Base-by-base conservation (phyloP, 1,139 yeast species). In the Barnettozyma hawaiiensis region DNA sequence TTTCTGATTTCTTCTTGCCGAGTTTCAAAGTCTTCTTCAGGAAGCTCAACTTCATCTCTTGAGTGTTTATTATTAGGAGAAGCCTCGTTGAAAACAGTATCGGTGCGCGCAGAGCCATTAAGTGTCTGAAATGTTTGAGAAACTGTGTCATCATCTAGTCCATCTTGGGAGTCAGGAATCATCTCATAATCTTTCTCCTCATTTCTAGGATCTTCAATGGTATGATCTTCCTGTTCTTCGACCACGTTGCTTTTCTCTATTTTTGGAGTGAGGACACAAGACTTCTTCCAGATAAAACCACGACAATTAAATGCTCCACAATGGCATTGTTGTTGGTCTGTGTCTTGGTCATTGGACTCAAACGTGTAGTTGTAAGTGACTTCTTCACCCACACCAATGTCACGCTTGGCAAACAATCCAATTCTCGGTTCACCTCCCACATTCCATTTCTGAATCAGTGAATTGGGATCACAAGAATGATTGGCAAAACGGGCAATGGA, bases 381-480 rank as follows among this genome's bases (percentile, higher is more conserved):
- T 47, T 69, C 73, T 1, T 59, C 54, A 26, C 67, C 63, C 6
- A 62, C 59, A 11, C 49, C 43, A 6, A 60, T 53, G 1, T 22
- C 21, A 6, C 23, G 42, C 8, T 62, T 65, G 2, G 70, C 71
- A 55, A 66, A 68, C 11, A 69, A 48, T 1, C 71, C 73, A 22
- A 67, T 61, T 40, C 70, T 50, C 3, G 73, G 72, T 20, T 58
- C 55, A 3, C 62, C 65, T 37, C 63, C 53, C 21, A 68, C 70
- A 28, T 50, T 55, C 73, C 73, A 69, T 45, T 66, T 66, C 50
- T 69, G 70, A 64, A 69, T 66, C 39, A 60, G 65, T 20, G 65
- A 53, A 45, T 69, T 68, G 27, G 74, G 72, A 35, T 57, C 51
- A 52, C 73, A 69, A 1, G 73, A 67, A 44, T 69, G 74, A 47